phyloP scores from a whole-genome alignment of 1,284 basidiomycete species.

The Trichosporon sp. region DNA sequence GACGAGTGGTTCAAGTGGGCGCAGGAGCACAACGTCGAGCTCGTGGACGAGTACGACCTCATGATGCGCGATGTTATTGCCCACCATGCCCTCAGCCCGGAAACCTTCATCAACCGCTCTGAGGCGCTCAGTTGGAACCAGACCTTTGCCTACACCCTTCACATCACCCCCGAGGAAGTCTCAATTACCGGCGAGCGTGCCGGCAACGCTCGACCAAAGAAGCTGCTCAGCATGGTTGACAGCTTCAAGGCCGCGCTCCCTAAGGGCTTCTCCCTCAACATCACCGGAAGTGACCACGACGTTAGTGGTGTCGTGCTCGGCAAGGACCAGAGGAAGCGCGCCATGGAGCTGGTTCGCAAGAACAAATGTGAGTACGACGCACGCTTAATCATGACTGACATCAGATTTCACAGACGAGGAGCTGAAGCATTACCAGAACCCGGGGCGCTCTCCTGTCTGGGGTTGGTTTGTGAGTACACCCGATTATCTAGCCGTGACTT shows the following conservation, averaged over 20 bases:
- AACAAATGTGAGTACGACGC: constrained; percentile 51
- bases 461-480: constrained; percentile 54
- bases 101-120: constrained; percentile 43
- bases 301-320: constrained; percentile 54
- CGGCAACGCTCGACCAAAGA: constrained; percentile 41
- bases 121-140: constrained; percentile 24
- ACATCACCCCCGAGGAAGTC: constrained; percentile 38
- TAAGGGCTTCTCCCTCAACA: constrained; percentile 42
- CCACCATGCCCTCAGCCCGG: constrained; percentile 52
- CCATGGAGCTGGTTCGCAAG: constrained; percentile 50
- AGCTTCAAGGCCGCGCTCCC: constrained; percentile 49
- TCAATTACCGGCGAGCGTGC: constrained; percentile 41
- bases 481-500: neutral
- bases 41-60: constrained; percentile 69
- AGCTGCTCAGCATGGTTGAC: constrained; percentile 44
- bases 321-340: constrained; percentile 55
- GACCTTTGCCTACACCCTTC: constrained; percentile 49
- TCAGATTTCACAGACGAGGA: constrained; percentile 55
- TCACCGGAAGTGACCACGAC: constrained; percentile 56
- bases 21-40: constrained; percentile 67
- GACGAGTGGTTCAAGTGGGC: constrained; percentile 64
- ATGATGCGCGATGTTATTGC: constrained; percentile 53
- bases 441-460: constrained; percentile 50
- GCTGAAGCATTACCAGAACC: constrained; percentile 52
- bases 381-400: neutral